phyloP scores from a whole-genome alignment of 805 yeast species.

The Lachancea sp. region DNA sequence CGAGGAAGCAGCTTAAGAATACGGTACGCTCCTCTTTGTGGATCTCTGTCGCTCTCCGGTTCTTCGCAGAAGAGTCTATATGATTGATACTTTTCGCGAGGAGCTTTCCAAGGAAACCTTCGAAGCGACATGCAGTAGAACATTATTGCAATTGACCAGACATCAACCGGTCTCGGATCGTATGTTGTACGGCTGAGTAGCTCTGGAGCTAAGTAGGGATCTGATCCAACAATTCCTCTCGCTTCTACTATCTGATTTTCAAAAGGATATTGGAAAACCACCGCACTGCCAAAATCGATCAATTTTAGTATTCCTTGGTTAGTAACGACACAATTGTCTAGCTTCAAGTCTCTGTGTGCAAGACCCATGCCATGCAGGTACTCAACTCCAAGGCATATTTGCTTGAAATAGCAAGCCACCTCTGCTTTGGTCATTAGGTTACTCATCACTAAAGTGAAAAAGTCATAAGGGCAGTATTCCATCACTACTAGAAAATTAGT shows the following conservation, averaged over 20 bases:
- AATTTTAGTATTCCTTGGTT: slow-evolving; percentile 70
- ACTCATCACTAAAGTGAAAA: slow-evolving; percentile 88
- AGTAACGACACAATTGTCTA: slow-evolving; percentile 88
- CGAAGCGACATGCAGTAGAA: slow-evolving; percentile 84
- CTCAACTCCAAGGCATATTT: slow-evolving; percentile 65
- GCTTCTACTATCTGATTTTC: slow-evolving; percentile 55
- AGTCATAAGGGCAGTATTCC: slow-evolving; percentile 91
- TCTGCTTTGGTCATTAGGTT: slow-evolving; percentile 69
- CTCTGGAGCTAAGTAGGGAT: slow-evolving; percentile 94
- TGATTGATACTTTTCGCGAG: slow-evolving; percentile 69
- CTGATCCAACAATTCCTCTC: slow-evolving; percentile 88
- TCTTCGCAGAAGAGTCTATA: slow-evolving; percentile 56
- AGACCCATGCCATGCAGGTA: slow-evolving; percentile 77
- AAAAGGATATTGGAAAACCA: slow-evolving; percentile 65
- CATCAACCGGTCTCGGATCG: slow-evolving; percentile 83
- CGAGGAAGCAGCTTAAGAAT: slow-evolving; percentile 65
- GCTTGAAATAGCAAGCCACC: slow-evolving; percentile 74
- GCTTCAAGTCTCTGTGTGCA: slow-evolving; percentile 87
- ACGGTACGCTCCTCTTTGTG: slow-evolving; percentile 62
- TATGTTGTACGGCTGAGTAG: slow-evolving; percentile 52
- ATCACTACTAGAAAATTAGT: slow-evolving; percentile 65
- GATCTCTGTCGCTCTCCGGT: slow-evolving; percentile 37
- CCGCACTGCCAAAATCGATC: slow-evolving; percentile 92
- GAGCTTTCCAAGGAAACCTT: slow-evolving; percentile 94
- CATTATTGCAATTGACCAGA: slow-evolving; percentile 91